Evolutionary conservation across 2,329 filamentous ascomycete species (phyloP).

Genomic region (Chalaropsis thielavioides): DNA sequence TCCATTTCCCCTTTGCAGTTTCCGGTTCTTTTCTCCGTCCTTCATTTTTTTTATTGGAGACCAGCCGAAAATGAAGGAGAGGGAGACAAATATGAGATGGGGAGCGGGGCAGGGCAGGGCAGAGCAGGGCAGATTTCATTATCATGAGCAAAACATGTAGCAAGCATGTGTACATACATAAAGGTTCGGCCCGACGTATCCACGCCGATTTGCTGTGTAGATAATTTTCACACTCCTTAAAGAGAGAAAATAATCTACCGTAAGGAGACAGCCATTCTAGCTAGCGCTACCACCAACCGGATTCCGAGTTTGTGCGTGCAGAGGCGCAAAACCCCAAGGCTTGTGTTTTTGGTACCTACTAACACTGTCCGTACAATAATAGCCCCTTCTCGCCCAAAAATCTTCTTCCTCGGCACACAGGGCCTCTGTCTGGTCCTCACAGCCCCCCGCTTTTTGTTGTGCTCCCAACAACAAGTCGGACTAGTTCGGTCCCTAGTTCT

Average conservation of each 20-base stretch:
- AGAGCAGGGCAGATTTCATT: neutral
- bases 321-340: neutral
- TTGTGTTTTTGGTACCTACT: neutral
- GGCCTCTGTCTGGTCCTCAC: neutral
- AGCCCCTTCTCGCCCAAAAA: neutral
- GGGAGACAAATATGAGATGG: neutral
- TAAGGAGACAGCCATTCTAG: neutral
- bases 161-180: neutral
- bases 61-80: neutral
- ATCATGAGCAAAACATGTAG: neutral
- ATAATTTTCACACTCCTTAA: neutral
- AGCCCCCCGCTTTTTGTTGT: neutral
- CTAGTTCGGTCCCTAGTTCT: neutral
- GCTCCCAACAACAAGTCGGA: neutral
- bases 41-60: neutral
- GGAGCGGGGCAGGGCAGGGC: neutral
- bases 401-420: neutral
- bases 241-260: neutral
- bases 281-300: neutral
- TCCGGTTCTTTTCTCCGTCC: neutral
- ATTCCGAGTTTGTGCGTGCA: slow-evolving; percentile 2
- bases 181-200: slow-evolving; percentile 3
- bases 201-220: neutral
- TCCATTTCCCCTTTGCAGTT: neutral
- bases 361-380: neutral